Percentiles rank a stretch among this genome's conserved stretches.
Conservation (phyloP, 345 rosid species). For the Pistacia vera region DNA sequence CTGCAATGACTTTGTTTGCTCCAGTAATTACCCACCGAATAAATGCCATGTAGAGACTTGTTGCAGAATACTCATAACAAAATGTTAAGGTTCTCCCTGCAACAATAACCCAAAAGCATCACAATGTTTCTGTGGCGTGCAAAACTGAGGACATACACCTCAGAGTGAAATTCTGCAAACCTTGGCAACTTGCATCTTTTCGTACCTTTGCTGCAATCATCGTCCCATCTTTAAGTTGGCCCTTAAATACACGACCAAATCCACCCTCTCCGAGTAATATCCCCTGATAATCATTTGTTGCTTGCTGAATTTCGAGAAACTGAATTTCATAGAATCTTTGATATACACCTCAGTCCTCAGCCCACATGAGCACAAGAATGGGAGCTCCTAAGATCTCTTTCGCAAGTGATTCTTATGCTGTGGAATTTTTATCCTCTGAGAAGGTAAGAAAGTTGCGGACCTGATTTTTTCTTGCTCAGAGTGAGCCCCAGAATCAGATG, state of each 20-base stretch:
- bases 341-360: conserved; percentile 46
- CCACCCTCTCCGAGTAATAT: conserved; percentile 67
- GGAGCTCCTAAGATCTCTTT: conserved; percentile 36
- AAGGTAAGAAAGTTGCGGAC: conserved; percentile 11
- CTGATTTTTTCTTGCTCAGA: conserved; percentile 22
- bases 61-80: conserved; percentile 71
- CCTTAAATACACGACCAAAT: conserved; percentile 59
- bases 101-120: conserved; percentile 64
- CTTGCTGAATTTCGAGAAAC: conserved; percentile 52
- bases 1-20: neutral
- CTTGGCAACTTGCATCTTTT: conserved; percentile 61
- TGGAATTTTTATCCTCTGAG: conserved; percentile 12
- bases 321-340: conserved; percentile 47
- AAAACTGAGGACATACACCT: conserved; percentile 52
- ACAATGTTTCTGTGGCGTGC: conserved; percentile 75
- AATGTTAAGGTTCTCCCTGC: conserved; percentile 65
- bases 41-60: conserved; percentile 68
- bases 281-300: conserved; percentile 50
- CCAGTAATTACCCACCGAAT: conserved; percentile 42
- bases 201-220: conserved; percentile 60
- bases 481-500: conserved; percentile 20
- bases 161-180: conserved; percentile 53
- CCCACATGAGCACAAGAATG: conserved; percentile 57
- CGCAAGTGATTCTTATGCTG: conserved; percentile 16
- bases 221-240: conserved; percentile 54